Base-by-base conservation (phyloP, 2,329 filamentous ascomycete species). In the Mycosphaerella arachidis region DNA sequence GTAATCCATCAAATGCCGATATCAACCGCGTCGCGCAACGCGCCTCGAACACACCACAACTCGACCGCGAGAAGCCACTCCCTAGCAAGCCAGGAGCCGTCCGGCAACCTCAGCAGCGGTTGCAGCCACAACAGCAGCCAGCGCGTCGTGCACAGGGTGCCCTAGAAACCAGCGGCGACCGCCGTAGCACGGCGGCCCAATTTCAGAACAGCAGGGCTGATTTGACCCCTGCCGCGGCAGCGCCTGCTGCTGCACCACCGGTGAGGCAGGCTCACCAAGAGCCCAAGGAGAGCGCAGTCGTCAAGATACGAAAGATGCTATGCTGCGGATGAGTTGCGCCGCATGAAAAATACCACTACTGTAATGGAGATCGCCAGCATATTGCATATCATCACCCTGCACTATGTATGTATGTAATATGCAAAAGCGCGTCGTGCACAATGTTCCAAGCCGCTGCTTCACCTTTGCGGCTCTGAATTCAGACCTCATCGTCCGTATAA, bases 101-200 rank as follows among this genome's bases (percentile, higher is more conserved):
- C 71, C 81, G 60, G 30, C 79, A 82, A 75, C 88, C 83, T 90
- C 92, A 85, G 73, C 84, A 87, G 75, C 83, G 84, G 76, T 82
- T 65, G 54, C 69, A 69, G 53, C 66, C 62, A 53, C 66, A 65
- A 18, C 68, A 65, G 53, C 65, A 67, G 60, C 69, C 72, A 55
- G 70, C 70, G 51, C 68, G 71, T 61, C 68, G 68, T 33, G 66
- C 65, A 27, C 40, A 43, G 3, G 40, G 40, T 18, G 72, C 72
- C 57, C 59, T 70, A 27, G 67, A 84, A 73, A 90, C 92, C 82
- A 86, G 91, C 79, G 85, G 84, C 10, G 71, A 72, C 63, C 88
- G 92, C 73, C 91, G 89, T 70, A 96, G 91, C 73, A 97, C 91
- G 66, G 91, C 95, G 77, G 93, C 93, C 67, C 93, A 97, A 75